Evolutionary conservation across 306 rosid genomes (phyloP).

Genomic region (Castanospermum australe): DNA sequence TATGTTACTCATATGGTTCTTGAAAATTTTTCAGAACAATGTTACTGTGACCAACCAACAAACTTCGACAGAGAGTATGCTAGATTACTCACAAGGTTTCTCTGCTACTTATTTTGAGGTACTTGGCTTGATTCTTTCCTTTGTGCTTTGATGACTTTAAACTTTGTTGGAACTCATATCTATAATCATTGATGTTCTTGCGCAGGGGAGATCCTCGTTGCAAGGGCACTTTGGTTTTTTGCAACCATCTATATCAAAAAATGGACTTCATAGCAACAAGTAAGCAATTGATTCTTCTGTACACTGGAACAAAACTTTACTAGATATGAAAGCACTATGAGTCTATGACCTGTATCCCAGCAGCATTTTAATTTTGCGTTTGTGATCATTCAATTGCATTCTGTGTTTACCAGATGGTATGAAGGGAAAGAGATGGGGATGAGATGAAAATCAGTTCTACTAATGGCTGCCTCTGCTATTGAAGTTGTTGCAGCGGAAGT

Average conservation of each 20-base stretch:
- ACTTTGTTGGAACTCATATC: background rate
- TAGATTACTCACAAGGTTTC: constrained; percentile 78
- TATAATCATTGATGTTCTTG: constrained; percentile 16
- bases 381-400: constrained; percentile 18
- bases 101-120: constrained; percentile 88
- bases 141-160: background rate
- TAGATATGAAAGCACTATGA: background rate
- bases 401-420: constrained; percentile 49
- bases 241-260: constrained; percentile 59
- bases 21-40: constrained; percentile 50
- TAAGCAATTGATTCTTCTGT: constrained; percentile 27
- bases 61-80: constrained; percentile 55
- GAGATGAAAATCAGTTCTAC: constrained; percentile 33
- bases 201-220: constrained; percentile 67
- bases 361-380: background rate
- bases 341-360: background rate
- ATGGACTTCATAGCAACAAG: constrained; percentile 57
- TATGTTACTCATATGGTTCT: background rate
- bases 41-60: constrained; percentile 44
- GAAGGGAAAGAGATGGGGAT: constrained; percentile 49
- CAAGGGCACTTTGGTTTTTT: constrained; percentile 59
- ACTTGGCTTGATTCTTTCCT: background rate
- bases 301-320: background rate
- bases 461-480: constrained; percentile 14
- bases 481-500: constrained; percentile 25